phyloP scores from a whole-genome alignment of 306 rosid genomes.

The Cotoneaster glaucophyllus region DNA sequence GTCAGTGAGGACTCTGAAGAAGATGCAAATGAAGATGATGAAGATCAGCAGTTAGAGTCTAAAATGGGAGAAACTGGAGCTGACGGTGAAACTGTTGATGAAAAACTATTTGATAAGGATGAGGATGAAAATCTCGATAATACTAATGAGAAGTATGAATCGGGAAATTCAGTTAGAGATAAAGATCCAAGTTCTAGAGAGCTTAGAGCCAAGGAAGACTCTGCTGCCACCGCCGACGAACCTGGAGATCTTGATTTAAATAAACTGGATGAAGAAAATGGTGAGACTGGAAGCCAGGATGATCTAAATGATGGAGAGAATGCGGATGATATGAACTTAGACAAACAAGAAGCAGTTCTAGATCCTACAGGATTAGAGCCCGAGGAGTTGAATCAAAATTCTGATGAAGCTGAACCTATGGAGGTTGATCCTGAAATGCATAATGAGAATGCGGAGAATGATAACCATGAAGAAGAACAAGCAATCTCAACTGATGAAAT shows the following conservation, averaged over 20 bases:
- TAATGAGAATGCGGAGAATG: conserved; percentile 36
- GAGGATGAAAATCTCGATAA: conserved; percentile 56
- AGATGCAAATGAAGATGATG: conserved; percentile 48
- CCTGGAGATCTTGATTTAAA: conserved; percentile 38
- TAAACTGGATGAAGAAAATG: conserved; percentile 41
- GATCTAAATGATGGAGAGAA: conserved; percentile 42
- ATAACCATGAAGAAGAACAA: conserved; percentile 28
- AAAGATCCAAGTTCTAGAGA: conserved; percentile 52
- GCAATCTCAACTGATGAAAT: conserved; percentile 48
- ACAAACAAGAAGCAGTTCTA: conserved; percentile 49
- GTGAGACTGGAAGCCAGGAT: conserved; percentile 29
- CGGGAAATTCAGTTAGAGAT: conserved; percentile 65
- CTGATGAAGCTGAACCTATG: conserved; percentile 33
- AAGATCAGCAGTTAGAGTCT: conserved; percentile 56
- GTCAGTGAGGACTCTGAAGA: conserved; percentile 79
- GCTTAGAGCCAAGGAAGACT: conserved; percentile 75
- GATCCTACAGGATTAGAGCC: conserved; percentile 53
- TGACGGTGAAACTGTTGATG: conserved; percentile 53
- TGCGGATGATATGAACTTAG: conserved; percentile 39
- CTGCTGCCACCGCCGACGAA: conserved; percentile 34
- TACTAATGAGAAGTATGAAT: conserved; percentile 50
- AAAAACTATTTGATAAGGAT: conserved; percentile 65
- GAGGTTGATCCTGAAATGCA: conserved; percentile 43
- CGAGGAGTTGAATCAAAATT: conserved; percentile 45
- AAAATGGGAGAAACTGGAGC: conserved; percentile 71